Base-by-base conservation (phyloP, 2,329 filamentous ascomycete species). In the Colletotrichum plurivorum region DNA sequence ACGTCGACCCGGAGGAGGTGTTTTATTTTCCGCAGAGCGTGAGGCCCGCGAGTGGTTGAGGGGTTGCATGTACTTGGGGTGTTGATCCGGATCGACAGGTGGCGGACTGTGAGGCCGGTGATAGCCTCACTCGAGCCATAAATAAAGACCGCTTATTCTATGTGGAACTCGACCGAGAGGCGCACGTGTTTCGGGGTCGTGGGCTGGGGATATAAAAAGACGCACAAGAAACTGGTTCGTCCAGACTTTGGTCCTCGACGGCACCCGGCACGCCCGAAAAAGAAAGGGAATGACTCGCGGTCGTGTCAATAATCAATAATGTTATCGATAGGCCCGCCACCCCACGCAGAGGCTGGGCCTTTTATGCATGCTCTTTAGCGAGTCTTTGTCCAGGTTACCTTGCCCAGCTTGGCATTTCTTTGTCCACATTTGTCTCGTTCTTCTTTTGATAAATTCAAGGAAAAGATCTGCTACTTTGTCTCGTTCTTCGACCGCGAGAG, bases 21-120 rank as follows among this genome's bases (percentile, higher is more conserved):
- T 83, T 84, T 45, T 79, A 81, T 71, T 80, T 81, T 41, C 81
- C 81, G 4, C 82, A 84, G 71, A 79, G 78, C 5, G 70, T 79
- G 2, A 15, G 51, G 2, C 56, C 66, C 5, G 31, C 8, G 31
- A 1, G 8, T 1, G 31, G 31, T 36, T 36, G 31, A 36, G 31
- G 2, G 2, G 3, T 36, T 36, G 31, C 10, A 25, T 36, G 31
- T 10, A 36, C 31, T 8, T 10, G 27, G 9, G 27, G 8, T 4
- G 10, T 36, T 36, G 31, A 36, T n/a, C n/a, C n/a, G n/a, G n/a
- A n/a, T 8, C 9, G 10, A 10, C 31, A 9, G 31, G 8, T 36
- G 31, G 31, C 31, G 31, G 31, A 10, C 31, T 3, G 10, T 10
- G 31, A 36, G 31, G 31, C 31, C 31, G 31, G 31, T 10, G 31